These are phyloP conservation scores for Umbelopsis sp. DNA, from an alignment of 192 early-diverging fungal genomes.

Conservation along the genomic window DNA sequence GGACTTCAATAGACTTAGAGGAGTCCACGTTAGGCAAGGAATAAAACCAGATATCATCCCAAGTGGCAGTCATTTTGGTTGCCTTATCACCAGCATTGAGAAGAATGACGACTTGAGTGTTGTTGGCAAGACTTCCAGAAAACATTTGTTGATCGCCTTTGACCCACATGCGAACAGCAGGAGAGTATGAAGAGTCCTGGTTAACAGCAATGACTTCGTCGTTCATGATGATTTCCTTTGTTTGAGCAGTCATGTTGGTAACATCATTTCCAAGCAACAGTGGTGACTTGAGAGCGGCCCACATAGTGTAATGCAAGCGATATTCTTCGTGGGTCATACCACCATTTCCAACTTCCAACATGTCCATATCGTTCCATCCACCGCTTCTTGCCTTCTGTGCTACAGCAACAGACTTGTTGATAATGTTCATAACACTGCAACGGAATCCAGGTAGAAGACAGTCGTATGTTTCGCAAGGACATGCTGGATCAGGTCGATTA, in stretches of 20 bases:
- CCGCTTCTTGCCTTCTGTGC: constrained; percentile 36
- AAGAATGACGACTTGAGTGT: constrained; percentile 31
- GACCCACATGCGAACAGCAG: constrained; percentile 22
- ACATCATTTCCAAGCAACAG: constrained; percentile 61
- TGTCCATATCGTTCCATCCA: constrained; percentile 56
- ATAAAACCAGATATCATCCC: constrained; percentile 17
- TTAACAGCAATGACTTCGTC: constrained; percentile 58
- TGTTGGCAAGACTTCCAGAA: constrained; percentile 29
- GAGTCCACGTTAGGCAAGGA: constrained; percentile 17
- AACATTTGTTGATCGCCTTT: constrained; percentile 28
- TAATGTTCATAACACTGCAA: constrained; percentile 37
- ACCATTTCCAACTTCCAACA: constrained; percentile 61
- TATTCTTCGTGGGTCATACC: constrained; percentile 40
- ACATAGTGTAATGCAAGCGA: constrained; percentile 52
- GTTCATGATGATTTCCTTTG: constrained; percentile 44
- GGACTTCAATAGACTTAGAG: constrained; percentile 18
- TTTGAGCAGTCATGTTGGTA: constrained; percentile 24
- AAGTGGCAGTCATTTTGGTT: constrained; percentile 21
- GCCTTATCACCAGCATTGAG: constrained; percentile 27
- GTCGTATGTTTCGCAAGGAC: constrained; percentile 30
- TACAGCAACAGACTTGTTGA: constrained; percentile 30
- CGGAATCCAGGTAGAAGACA: constrained; percentile 21
- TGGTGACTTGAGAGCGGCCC: constrained; percentile 59
- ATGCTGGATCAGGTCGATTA: constrained; percentile 17
- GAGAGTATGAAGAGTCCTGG: constrained; percentile 51